These are phyloP conservation scores for Collybia sordida DNA, from an alignment of 768 basidiomycete species.

Conservation along the genomic window DNA sequence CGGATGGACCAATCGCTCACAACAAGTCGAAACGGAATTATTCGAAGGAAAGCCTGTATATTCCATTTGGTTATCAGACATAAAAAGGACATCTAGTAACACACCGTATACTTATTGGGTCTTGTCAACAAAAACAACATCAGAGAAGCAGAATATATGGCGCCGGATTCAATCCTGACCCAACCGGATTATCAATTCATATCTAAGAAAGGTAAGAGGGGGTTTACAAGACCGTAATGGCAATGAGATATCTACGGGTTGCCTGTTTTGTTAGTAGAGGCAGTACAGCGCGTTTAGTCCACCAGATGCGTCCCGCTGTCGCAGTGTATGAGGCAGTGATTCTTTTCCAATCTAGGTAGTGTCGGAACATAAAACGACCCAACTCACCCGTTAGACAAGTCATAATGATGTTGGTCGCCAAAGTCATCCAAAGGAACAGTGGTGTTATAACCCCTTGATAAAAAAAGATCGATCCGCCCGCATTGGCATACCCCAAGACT, in stretches of 20 bases:
- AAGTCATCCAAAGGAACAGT: constrained; percentile 18
- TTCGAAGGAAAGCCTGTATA: too few relatives aligned
- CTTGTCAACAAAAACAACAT: background rate
- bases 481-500: constrained; percentile 19
- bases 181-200: background rate
- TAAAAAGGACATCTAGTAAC: too few relatives aligned
- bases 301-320: constrained; percentile 8
- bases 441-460: background rate
- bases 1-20: too few relatives aligned
- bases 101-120: too few relatives aligned
- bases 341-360: too few relatives aligned
- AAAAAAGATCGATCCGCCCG: background rate
- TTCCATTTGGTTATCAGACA: too few relatives aligned
- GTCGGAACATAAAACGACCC: background rate
- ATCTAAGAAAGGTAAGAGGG: background rate
- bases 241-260: background rate
- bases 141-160: background rate
- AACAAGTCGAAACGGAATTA: too few relatives aligned
- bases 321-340: too few relatives aligned
- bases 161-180: background rate
- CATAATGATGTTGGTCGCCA: constrained; percentile 19
- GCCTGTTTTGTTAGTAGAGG: background rate
- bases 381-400: constrained; percentile 18
- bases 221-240: background rate
- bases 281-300: background rate